phyloP scores from a whole-genome alignment of 2,329 filamentous ascomycete genomes.

The Verticillium longisporum region DNA sequence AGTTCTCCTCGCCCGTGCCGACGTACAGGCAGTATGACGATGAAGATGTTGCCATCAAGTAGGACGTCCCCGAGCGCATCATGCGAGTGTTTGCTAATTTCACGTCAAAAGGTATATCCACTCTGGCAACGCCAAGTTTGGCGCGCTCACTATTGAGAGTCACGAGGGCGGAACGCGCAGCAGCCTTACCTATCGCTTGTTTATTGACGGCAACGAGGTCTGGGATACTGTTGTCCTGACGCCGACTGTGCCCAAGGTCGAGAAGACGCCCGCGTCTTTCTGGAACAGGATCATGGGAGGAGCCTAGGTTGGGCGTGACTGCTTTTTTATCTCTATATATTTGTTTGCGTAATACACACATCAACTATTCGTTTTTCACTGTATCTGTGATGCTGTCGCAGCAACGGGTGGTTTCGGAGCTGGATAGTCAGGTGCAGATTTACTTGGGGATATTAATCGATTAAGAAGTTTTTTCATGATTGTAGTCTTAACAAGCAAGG shows the following conservation, averaged over 20 bases:
- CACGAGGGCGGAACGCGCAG: conserved; percentile 59
- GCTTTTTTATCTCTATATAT: too few relatives aligned
- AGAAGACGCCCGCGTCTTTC: conserved; percentile 28
- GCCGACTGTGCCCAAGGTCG: conserved; percentile 29
- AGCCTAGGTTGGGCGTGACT: conserved; percentile 2
- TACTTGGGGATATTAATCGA: too few relatives aligned
- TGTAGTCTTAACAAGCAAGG: too few relatives aligned
- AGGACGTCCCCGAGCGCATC: conserved; percentile 27
- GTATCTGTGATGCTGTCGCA: too few relatives aligned
- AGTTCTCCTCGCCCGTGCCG: conserved; percentile 83
- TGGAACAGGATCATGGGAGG: conserved; percentile 36
- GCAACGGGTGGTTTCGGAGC: too few relatives aligned
- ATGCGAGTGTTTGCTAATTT: neutral
- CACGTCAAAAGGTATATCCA: conserved; percentile 60
- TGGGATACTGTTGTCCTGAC: conserved; percentile 61
- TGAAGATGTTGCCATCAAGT: conserved; percentile 81
- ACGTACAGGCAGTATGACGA: conserved; percentile 78
- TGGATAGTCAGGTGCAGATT: too few relatives aligned
- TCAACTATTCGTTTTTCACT: too few relatives aligned
- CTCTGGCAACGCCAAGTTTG: conserved; percentile 83
- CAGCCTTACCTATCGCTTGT: conserved; percentile 72
- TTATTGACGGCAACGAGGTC: conserved; percentile 71
- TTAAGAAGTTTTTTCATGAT: too few relatives aligned
- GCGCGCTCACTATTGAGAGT: conserved; percentile 70
- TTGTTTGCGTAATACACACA: too few relatives aligned